Evolutionary conservation across 2,329 filamentous ascomycete species (phyloP).

Genomic region (Pyrenophora tritici-repentis): DNA sequence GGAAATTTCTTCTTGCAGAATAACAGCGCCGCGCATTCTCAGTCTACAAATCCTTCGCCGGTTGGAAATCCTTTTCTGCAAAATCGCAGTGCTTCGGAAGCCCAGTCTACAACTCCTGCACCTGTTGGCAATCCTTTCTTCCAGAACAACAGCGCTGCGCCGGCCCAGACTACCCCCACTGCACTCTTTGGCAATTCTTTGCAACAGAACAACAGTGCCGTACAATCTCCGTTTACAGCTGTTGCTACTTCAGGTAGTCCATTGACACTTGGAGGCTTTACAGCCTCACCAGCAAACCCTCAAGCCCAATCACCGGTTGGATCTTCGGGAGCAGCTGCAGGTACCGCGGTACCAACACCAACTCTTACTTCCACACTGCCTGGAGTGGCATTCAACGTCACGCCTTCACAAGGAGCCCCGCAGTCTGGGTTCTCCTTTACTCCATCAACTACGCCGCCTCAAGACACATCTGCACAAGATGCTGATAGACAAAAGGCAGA

Average conservation of each 20-base stretch:
- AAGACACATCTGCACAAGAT: constrained; percentile 14
- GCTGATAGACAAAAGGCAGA: constrained; percentile 7
- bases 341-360: constrained; percentile 9
- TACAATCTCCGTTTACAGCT: not conserved
- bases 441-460: constrained; percentile 19
- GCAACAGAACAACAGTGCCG: not conserved
- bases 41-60: not conserved
- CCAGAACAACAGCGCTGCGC: not conserved
- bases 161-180: not conserved
- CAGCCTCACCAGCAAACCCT: not conserved
- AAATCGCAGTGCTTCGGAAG: not conserved
- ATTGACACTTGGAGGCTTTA: constrained; percentile 3
- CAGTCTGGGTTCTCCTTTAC: constrained; percentile 21
- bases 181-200: constrained; percentile 6
- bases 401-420: not conserved
- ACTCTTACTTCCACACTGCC: constrained; percentile 11
- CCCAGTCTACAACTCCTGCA: not conserved
- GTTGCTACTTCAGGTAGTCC: constrained; percentile 3
- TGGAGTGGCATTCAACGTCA: not conserved
- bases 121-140: constrained; percentile 9
- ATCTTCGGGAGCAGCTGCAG: not conserved
- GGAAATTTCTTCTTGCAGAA: constrained; percentile 6
- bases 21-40: not conserved
- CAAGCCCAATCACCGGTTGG: not conserved
- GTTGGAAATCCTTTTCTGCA: constrained; percentile 8